Evolutionary conservation across 2,329 filamentous ascomycete genomes (phyloP), one percentile per base, ranked within the genome.

Genomic region (Colletotrichum euphorbiae): DNA sequence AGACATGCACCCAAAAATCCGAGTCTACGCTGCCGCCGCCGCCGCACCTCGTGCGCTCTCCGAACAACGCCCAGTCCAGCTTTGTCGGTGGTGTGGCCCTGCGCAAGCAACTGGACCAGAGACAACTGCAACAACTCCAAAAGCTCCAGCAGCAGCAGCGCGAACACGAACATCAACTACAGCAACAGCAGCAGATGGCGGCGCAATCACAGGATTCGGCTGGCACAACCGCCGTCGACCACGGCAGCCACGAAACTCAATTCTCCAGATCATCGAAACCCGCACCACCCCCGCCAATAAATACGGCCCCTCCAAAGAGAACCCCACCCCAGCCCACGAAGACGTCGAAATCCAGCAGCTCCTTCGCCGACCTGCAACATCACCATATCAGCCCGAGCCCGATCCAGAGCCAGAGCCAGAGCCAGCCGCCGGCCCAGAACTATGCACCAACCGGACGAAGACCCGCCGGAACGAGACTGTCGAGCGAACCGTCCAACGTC

Each of bases 81-180:
- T 89, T 89, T 72, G 84, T 89, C 56, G 86, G 87, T 15, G 87
- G 87, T 3, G 75, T 86, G 12, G 85, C 86, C 3, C 75, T 88
- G 66, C 78, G 80, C 70, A 87, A 88, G 52, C 84, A 73, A 48
- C 76, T 78, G 48, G 43, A 75, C 52, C 72, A 73, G 12, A 28
- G 56, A n/a, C 75, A 74, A 61, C 70, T 54, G 6, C 69, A 64
- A 24, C 73, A 56, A 57, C 50, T 57, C 48, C 54, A 38, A 52
- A 45, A 52, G n/a, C 19, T 62, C 9, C 36, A 75, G 46, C 71
- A 73, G 9, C 33, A 59, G 24, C 75, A 74, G 59, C 71, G 56
- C 11, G 68, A 67, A 31, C 73, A 72, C 48, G 17, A 56, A 52
- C 52, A 58, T 45, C 52, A 46, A 57, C 11, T 62, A 24, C 36